These are phyloP conservation scores for Pleurotus giganteus DNA, from an alignment of 768 basidiomycete genomes.

Conservation along the genomic window DNA sequence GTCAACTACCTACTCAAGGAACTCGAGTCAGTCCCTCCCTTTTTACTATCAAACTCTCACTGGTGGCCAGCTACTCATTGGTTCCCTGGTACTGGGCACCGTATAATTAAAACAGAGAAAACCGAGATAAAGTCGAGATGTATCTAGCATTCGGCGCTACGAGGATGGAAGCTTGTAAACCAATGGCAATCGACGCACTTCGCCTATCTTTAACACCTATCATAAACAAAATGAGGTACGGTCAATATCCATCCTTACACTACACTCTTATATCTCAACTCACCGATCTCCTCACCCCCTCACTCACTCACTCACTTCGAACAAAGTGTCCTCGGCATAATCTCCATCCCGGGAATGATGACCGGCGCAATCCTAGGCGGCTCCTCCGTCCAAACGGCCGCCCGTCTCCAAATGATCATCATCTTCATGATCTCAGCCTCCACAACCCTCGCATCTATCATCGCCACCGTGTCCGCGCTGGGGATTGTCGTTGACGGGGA, in stretches of 20 bases:
- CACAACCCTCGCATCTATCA: constrained; percentile 68
- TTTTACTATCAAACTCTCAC: too few relatives aligned
- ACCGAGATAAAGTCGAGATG: constrained; percentile 81
- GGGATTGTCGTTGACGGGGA: constrained; percentile 64
- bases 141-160: constrained; percentile 86
- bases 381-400: constrained; percentile 80
- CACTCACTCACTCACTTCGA: neutral
- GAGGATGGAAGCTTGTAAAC: constrained; percentile 78
- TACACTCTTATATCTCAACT: neutral
- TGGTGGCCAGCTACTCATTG: too few relatives aligned
- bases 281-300: neutral
- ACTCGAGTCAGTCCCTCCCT: constrained; percentile 48
- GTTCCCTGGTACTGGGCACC: too few relatives aligned
- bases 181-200: constrained; percentile 77
- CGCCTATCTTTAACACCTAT: constrained; percentile 76
- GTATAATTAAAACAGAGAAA: constrained; percentile 49
- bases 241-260: neutral
- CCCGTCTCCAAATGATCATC: constrained; percentile 87
- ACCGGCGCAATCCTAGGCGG: constrained; percentile 89
- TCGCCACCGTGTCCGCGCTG: constrained; percentile 60
- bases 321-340: constrained; percentile 67
- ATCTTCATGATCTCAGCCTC: constrained; percentile 91
- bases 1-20: constrained; percentile 73
- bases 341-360: constrained; percentile 90
- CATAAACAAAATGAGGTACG: constrained; percentile 83